Base-by-base conservation (phyloP, 2,329 filamentous ascomycete genomes). In the Colletotrichum sp. region DNA sequence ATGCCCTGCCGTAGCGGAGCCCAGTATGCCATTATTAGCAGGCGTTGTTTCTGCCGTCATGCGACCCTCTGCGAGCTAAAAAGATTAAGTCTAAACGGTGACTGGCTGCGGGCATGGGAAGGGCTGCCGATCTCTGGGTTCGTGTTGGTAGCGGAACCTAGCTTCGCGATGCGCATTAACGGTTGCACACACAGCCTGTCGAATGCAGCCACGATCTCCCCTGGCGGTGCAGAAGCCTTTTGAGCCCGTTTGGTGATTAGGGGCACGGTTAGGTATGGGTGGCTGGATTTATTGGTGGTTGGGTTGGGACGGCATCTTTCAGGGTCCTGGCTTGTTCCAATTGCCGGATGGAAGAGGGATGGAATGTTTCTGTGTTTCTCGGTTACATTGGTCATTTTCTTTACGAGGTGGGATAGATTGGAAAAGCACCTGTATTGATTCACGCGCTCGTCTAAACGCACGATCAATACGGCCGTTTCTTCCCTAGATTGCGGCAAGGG, bases 11-110 rank as follows among this genome's bases (percentile, higher is more conserved):
- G 73, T 73, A 36, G 55, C n/a, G 36, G 31, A 61, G 36, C 59
- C 24, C 18, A 5, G 21, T 24, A 27, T 66, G 67, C 68, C 61
- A 74, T 59, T 74, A 74, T 65, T 74, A 74, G 69, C 31, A 73
- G 33, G 33, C 12, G 12, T 54, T 68, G 57, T 71, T 69, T 71
- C 27, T 62, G 29, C 9, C 33, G 21, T 62, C 59, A 43, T 62
- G 59, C 59, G 34, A 62, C n/a, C 43, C 15, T 21, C 34, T 21
- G 8, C 24, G 33, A 66, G 51, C 64, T 9, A 33, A 54, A 11
- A 29, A 29, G 43, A 38, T 13, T 18, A 29, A 61, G 59, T 43
- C 34, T 27, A 38, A 43, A n/a, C 15, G 59, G 59, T 27, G 31
- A 34, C 31, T 34, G 58, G n/a, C 29, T 62, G 29, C 58, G 7